Evolutionary conservation across 208 protist species (phyloP).

Genomic region (Acanthamoeba culbertsoni): DNA sequence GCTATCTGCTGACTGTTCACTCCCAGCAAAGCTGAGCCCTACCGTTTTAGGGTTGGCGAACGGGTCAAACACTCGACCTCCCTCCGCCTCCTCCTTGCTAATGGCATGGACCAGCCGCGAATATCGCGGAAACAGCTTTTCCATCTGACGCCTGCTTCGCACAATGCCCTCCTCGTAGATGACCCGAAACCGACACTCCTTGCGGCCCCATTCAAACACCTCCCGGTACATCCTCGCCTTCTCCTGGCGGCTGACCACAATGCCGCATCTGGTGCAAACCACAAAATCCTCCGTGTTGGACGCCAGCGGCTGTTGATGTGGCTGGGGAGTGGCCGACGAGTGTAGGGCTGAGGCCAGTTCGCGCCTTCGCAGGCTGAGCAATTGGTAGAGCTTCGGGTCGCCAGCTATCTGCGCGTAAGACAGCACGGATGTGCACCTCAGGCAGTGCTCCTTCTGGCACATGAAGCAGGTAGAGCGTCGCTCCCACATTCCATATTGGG

Average conservation of each 20-base stretch:
- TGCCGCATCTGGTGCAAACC: neutral
- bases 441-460: neutral
- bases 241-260: slow-evolving; percentile 9
- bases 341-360: neutral
- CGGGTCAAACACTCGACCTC: neutral
- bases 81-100: neutral
- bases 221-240: slow-evolving; percentile 37
- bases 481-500: neutral
- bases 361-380: neutral
- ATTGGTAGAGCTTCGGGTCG: neutral
- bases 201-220: neutral
- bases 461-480: neutral
- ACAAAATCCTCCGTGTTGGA: neutral
- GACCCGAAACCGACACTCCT: neutral
- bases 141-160: neutral
- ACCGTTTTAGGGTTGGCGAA: slow-evolving; percentile 9
- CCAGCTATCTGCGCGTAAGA: neutral
- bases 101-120: neutral
- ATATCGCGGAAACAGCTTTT: slow-evolving; percentile 21
- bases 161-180: neutral
- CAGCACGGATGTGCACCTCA: neutral
- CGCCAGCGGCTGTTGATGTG: neutral
- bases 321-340: neutral
- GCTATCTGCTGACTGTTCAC: neutral
- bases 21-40: neutral